These are phyloP conservation scores for Exobasidium rhododendri DNA, from an alignment of 1,284 basidiomycete genomes.

Conservation along the genomic window DNA sequence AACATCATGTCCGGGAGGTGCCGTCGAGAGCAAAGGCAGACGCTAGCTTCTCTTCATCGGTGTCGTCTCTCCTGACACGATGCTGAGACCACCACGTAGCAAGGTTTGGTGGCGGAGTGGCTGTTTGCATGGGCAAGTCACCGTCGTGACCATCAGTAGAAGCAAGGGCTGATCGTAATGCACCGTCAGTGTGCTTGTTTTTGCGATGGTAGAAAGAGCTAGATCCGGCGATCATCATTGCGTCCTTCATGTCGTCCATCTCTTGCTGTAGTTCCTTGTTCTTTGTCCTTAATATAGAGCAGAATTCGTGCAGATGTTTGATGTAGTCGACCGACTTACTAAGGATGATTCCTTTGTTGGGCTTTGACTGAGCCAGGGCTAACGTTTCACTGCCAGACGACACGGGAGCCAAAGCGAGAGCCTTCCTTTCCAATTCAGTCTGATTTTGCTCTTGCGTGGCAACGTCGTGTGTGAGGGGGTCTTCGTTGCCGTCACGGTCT, in stretches of 20 bases:
- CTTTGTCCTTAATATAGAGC: conserved; percentile 20
- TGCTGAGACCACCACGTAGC: neutral
- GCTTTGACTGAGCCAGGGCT: conserved; percentile 48
- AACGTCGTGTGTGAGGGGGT: neutral
- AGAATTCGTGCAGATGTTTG: conserved; percentile 47
- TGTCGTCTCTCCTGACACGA: no score
- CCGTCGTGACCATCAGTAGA: no score
- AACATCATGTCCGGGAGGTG: no score
- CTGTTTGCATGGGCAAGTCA: neutral
- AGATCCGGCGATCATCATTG: neutral
- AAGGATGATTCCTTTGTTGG: conserved; percentile 54
- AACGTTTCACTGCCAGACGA: conserved; percentile 37
- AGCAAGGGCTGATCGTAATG: neutral
- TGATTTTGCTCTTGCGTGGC: neutral
- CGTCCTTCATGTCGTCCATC: neutral
- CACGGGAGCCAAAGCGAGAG: conserved; percentile 39
- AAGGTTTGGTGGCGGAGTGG: neutral
- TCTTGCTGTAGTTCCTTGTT: conserved; percentile 7
- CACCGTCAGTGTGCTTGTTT: neutral
- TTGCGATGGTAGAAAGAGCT: neutral
- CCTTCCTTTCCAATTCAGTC: conserved; percentile 15
- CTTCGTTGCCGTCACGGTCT: neutral
- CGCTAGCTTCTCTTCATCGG: no score
- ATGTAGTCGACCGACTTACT: conserved; percentile 54
- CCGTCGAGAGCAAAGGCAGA: no score